Base-by-base conservation (phyloP, 2,329 filamentous ascomycete species). In the Alternaria dauci region DNA sequence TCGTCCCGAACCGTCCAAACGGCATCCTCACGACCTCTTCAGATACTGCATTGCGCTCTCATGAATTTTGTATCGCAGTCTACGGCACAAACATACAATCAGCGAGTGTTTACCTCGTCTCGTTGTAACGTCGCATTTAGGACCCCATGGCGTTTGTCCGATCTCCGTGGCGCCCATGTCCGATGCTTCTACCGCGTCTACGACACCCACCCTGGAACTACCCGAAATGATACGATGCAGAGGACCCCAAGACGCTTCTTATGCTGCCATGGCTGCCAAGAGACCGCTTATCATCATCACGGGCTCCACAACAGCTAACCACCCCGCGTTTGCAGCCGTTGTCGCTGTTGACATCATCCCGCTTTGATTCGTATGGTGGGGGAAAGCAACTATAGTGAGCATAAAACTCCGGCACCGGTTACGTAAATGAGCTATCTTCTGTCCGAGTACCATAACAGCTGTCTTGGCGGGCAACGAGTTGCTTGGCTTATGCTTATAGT, bases 221-320 rank as follows among this genome's bases (percentile, higher is more conserved):
- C 42, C 52, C 43, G 28, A 50, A 38, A 9, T 41, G 43, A 23
- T 23, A 59, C 28, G 52, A 38, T 28, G 34, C 12, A 30, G 5
- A 23, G 18, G 25, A 14, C 6, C 23, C 52, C 44, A 59, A 59
- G 57, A 16, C 57, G 28, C 52, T 36, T 61, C 51, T 38, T 26
- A 39, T 58, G 58, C 44, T 52, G 54, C 61, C 61, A 61, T 55
- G 61, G 34, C 58, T 56, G 61, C 61, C 58, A 64, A 64, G 61
- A 46, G 25, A 14, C 53, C 58, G 32, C 59, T 63, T 58, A 61
- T 58, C 54, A 48, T 36, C n/a, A 34, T 20, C 26, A 20, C 50
- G 25, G 16, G 20, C 38, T 30, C 39, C 53, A 57, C 56, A 60
- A 52, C 46, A 57, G 53, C 46, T 47, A 39, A 16, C 18, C 32